Evolutionary conservation across 2,329 filamentous ascomycete genomes (phyloP), one percentile per base, ranked within the genome.

Genomic region (Aspergillus quadrilineatus): DNA sequence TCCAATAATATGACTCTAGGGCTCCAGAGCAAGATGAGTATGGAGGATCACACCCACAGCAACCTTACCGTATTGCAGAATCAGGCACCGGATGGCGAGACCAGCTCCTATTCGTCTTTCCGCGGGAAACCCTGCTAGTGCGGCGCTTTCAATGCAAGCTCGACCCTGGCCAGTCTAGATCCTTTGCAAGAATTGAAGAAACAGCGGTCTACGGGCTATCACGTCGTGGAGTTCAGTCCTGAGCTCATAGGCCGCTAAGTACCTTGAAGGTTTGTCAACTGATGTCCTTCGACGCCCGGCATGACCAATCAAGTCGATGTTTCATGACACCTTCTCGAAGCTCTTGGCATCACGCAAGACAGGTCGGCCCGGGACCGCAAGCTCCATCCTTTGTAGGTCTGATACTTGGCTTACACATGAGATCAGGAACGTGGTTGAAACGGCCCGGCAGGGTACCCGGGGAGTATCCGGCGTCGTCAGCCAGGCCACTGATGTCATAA

Each of bases 41-140:
- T 45, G 26, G 28, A 45, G 28, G 12, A 15, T 39, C 14, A n/a
- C 3, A 39, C 14, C 43, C 43, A 30, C 28, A 30, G 14, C 37
- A 43, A 17, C 17, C 15, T 17, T 14, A 26, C 29, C 12, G 36
- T 39, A 39, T 39, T 50, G 50, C 41, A 52, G 50, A 47, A 47
- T 12, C 50, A 47, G 43, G 50, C 34, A 47, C 50, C 36, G 32
- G 17, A 53, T 49, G 53, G 43, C 51, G 49, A 48, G 44, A 43
- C 47, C 28, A 8, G 47, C 46, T 36, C 28, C 37, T 26, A 59
- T 57, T 57, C 50, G 57, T 29, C 45, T 55, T 49, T 53, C 54
- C 48, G 54, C 57, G 53, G 59, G 36, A 59, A 61, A 59, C 53
- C 57, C 54, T 51, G 44, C 50, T 42, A 53, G 43, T 53, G 50